Evolutionary conservation across 495 filamentous ascomycete genomes (phyloP).

Genomic region (Xanthoparmelia taractica): DNA sequence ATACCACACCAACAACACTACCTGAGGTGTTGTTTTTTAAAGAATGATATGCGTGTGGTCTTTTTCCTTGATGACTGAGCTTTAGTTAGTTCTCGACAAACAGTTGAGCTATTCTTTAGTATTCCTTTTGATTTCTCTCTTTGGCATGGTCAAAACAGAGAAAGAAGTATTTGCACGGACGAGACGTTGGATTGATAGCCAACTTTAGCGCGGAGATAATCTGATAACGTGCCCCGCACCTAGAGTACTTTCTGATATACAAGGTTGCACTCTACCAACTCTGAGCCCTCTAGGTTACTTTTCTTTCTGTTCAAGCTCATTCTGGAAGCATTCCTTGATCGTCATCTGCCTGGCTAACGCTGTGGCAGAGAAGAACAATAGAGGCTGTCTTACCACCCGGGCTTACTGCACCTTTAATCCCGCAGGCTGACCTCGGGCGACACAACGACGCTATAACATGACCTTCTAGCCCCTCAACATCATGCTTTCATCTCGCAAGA

Average conservation of each 20-base stretch:
- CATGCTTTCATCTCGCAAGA: slow-evolving; percentile 18
- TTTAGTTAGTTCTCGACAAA: too few relatives aligned
- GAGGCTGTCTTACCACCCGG: neutral
- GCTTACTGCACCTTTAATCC: neutral
- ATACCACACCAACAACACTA: too few relatives aligned
- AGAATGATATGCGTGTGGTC: too few relatives aligned
- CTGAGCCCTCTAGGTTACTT: neutral
- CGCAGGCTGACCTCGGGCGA: neutral
- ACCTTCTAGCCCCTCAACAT: slow-evolving; percentile 11
- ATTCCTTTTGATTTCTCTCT: too few relatives aligned
- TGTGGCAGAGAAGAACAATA: neutral
- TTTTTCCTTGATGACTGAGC: too few relatives aligned
- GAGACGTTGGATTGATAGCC: too few relatives aligned
- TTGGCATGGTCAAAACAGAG: too few relatives aligned
- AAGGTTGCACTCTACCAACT: neutral
- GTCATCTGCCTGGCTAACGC: neutral
- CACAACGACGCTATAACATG: neutral
- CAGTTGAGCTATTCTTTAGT: too few relatives aligned
- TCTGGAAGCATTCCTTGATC: neutral
- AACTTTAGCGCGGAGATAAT: neutral
- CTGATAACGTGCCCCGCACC: neutral
- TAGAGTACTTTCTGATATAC: too few relatives aligned
- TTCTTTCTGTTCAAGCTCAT: neutral
- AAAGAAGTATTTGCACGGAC: too few relatives aligned
- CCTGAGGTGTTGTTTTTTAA: too few relatives aligned